Base-by-base conservation (phyloP, 2,329 filamentous ascomycete species). In the Fusarium camptoceras region DNA sequence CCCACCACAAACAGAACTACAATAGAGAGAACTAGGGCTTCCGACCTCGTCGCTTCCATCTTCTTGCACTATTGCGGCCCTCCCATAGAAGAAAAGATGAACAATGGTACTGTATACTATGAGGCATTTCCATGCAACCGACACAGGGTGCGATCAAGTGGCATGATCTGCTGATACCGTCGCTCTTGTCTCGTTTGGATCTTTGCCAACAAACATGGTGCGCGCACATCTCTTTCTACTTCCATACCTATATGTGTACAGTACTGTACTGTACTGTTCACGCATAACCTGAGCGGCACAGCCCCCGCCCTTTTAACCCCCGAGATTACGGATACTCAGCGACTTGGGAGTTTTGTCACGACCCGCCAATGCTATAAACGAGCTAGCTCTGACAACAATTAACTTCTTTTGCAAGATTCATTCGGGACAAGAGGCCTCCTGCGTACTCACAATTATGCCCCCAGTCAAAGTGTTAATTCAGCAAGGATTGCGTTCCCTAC, bases 71-170 rank as follows among this genome's bases (percentile, higher is more conserved):
- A 51, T 55, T 43, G 54, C 46, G 30, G 15, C 16, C 47, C 20
- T 59, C 18, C 34, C 18, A 37, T 37, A 37, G 18, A n/a, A 37
- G 34, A n/a, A 37, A 18, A 51, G 42, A 65, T 15, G 28, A 61
- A 50, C 55, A 41, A 55, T 43, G 51, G n/a, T 16, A 43, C 14
- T 18, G 31, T 20, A 56, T 30, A 58, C 46, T 66, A 67, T 75
- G 73, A 73, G 73, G 73, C 60, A 73, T 75, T 75, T 74, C 73
- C 51, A 47, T 59, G 50, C 60, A 63, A 63, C 44, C 56, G 50
- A 46, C 28, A 60, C 43, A 68, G 63, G 49, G 59, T 54, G 56
- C 49, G 59, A 55, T 67, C 66, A 73, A 65, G 67, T 71, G 73
- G 64, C 68, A 68, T 68, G 60, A 54, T 59, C 61, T 66, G 59